These are phyloP conservation scores for Alternaria solani DNA, from an alignment of 2,329 filamentous ascomycete species.

Conservation along the genomic window DNA sequence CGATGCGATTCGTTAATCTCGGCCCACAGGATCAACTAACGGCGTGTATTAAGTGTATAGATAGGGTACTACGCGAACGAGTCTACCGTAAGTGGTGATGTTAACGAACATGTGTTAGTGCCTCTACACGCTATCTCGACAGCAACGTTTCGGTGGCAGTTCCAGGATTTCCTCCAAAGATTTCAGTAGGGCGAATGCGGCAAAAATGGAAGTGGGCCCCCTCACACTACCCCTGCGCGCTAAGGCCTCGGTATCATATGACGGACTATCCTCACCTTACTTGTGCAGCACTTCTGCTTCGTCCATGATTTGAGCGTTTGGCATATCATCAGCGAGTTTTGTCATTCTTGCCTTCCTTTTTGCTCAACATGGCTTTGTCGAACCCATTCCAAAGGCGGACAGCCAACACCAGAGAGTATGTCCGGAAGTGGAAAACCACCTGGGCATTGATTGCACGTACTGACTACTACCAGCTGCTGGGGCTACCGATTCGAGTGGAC, in stretches of 20 bases:
- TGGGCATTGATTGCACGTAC: constrained; percentile 7
- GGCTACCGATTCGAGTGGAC: constrained; percentile 76
- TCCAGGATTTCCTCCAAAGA: neutral
- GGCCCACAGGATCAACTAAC: too few relatives aligned
- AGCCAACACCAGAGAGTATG: constrained; percentile 55
- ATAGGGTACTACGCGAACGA: neutral
- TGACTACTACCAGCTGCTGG: constrained; percentile 59
- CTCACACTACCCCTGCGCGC: constrained; percentile 11
- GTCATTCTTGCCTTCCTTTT: neutral
- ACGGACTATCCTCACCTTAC: constrained; percentile 21
- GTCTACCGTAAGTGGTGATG: constrained; percentile 17
- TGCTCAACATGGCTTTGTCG: constrained; percentile 51
- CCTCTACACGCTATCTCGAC: constrained; percentile 1
- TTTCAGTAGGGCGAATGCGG: constrained; percentile 16
- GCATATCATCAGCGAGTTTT: neutral
- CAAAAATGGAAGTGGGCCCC: constrained; percentile 22
- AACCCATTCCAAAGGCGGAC: constrained; percentile 55
- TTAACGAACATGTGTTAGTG: constrained; percentile 17
- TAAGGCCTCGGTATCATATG: constrained; percentile 45
- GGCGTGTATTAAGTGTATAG: too few relatives aligned
- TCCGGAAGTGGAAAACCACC: constrained; percentile 23
- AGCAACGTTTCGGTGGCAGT: neutral
- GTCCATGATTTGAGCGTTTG: neutral
- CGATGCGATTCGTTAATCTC: too few relatives aligned
- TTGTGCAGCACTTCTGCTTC: constrained; percentile 4